Percentiles rank a stretch among this genome's conserved stretches.
phyloP scores from a whole-genome alignment of 495 filamentous ascomycete genomes.

The Neurospora sp. region DNA sequence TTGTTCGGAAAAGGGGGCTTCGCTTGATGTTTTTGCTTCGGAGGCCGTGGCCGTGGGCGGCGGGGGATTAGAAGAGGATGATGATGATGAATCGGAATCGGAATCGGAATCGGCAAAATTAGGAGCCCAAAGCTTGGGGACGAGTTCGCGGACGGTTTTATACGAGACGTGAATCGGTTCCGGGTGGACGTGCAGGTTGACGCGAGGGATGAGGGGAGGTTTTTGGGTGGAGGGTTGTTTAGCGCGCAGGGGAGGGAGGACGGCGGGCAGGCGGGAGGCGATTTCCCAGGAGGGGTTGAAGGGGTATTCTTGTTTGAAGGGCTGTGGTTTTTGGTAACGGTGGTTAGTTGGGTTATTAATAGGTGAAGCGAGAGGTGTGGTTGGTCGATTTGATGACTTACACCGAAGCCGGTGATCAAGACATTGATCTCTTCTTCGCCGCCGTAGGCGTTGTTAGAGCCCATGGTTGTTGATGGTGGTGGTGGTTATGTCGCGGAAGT shows the following conservation, averaged over 20 bases:
- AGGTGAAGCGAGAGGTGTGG: not conserved
- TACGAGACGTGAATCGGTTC: constrained; percentile 62
- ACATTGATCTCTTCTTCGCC: constrained; percentile 48
- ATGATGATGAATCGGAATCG: not conserved
- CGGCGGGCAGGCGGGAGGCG: constrained; percentile 38
- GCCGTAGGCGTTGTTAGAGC: constrained; percentile 20
- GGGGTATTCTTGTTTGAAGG: constrained; percentile 53
- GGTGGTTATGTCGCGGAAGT: not conserved
- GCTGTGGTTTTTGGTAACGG: constrained; percentile 28
- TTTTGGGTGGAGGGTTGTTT: constrained; percentile 15
- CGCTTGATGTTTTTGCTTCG: not conserved
- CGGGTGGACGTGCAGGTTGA: constrained; percentile 57
- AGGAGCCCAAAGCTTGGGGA: constrained; percentile 48
- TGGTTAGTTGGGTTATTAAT: not conserved
- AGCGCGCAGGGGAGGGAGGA: constrained; percentile 38
- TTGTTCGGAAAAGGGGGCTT: constrained; percentile 4
- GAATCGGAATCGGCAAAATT: not conserved
- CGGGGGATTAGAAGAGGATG: not conserved
- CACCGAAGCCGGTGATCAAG: constrained; percentile 63
- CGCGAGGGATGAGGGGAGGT: constrained; percentile 31
- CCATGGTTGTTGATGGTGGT: constrained; percentile 18
- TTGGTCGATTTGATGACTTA: constrained; percentile 28
- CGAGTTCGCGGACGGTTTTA: constrained; percentile 44
- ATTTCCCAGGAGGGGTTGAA: constrained; percentile 67
- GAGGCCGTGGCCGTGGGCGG: no score